Percentiles rank a stretch among this genome's conserved stretches.
Evolutionary conservation across 345 rosid genomes (phyloP).

Genomic region (Durio zibethinus): DNA sequence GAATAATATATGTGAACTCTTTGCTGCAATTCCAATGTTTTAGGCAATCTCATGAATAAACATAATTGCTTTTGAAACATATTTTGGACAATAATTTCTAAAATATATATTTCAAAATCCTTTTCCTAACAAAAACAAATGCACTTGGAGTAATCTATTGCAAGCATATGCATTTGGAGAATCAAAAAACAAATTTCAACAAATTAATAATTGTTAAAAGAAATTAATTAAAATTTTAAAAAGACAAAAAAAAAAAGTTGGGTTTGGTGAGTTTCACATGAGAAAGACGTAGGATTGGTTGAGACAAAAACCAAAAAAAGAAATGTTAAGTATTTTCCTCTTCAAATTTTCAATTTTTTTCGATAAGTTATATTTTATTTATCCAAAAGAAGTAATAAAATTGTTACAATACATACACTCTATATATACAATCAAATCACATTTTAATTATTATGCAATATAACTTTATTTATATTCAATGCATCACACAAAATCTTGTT

Average conservation of each 20-base stretch:
- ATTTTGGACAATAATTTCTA: no score
- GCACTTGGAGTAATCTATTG: no score
- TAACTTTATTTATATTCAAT: no score
- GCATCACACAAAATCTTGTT: no score
- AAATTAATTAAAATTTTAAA: background rate
- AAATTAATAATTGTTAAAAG: background rate
- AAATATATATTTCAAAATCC: no score
- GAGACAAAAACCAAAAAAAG: background rate
- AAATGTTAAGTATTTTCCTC: background rate
- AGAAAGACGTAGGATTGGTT: slow-evolving; percentile 22
- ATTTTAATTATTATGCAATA: no score
- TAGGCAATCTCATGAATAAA: background rate
- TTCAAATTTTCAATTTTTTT: background rate
- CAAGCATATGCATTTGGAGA: no score
- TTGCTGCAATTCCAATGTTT: background rate
- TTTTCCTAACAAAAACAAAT: no score
- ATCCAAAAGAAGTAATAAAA: no score
- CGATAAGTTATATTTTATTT: no score
- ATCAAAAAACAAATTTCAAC: background rate
- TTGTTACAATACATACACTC: no score
- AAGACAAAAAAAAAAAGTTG: background rate
- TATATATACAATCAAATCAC: no score
- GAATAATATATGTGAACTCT: background rate
- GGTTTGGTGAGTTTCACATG: slow-evolving; percentile 35
- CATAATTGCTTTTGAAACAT: background rate